Conservation (phyloP, 2,329 filamentous ascomycete species). For the Graphilbum sp. region DNA sequence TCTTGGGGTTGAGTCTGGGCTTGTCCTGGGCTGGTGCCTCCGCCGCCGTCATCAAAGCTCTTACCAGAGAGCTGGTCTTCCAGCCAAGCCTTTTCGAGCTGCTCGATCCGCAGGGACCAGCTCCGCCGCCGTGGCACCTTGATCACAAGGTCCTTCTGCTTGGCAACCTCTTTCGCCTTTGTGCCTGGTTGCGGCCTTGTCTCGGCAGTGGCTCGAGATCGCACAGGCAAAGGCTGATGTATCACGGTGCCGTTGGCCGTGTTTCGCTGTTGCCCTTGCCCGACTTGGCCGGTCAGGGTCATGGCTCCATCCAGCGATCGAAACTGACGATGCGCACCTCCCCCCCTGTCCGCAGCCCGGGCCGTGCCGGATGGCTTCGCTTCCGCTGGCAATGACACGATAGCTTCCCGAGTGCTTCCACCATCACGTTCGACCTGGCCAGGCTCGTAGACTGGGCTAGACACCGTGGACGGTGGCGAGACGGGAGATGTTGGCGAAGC, state of each 20-base stretch:
- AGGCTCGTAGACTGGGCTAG: neutral
- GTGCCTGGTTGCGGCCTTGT: neutral
- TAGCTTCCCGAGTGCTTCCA: too few species aligned
- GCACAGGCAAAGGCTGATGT: neutral
- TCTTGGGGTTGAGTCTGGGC: too few species aligned
- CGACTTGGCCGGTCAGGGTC: too few species aligned
- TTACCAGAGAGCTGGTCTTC: constrained; percentile 10
- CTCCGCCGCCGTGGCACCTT: constrained; percentile 28
- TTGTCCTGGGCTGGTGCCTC: too few species aligned
- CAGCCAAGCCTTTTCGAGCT: constrained; percentile 18
- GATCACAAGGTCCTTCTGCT: constrained; percentile 19
- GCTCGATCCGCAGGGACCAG: constrained; percentile 30
- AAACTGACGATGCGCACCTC: too few species aligned
- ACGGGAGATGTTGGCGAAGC: neutral
- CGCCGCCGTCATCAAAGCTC: neutral
- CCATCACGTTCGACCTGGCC: too few species aligned
- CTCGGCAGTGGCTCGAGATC: neutral
- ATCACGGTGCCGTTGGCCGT: neutral
- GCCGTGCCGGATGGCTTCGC: too few species aligned
- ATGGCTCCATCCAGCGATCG: too few species aligned
- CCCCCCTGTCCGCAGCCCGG: too few species aligned
- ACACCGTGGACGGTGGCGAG: neutral
- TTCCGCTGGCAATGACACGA: too few species aligned
- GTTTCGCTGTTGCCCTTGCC: too few species aligned
- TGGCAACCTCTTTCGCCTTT: constrained; percentile 4